Base-by-base conservation (phyloP, 2,329 filamentous ascomycete genomes). In the Alternaria sp. region DNA sequence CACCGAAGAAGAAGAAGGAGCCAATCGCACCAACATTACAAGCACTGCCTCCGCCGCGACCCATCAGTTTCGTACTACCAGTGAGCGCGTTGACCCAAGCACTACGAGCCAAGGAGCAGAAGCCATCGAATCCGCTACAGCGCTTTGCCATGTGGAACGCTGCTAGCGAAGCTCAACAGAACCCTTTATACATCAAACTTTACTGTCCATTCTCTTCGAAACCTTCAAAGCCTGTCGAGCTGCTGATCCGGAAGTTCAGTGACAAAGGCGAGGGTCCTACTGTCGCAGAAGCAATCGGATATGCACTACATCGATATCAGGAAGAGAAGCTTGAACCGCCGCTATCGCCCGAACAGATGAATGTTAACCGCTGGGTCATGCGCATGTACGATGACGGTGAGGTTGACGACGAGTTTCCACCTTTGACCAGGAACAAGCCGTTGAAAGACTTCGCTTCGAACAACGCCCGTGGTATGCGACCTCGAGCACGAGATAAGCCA, bases 351-450 rank as follows among this genome's bases (percentile, higher is more conserved):
- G 87, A 89, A 54, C 92, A 93, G 74, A 83, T 89, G 56, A 93
- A 92, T 70, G 90, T 94, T 70, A 95, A 95, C 74, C 89, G 89
- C 83, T 96, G 91, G 91, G 92, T 89, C 23, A 81, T 96, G 59
- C 87, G 92, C 44, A 93, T 96, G 89, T 91, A 94, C 9, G 88
- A 96, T 74, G 91, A 92, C 59, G 93, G 91, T 52, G 92, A 96
- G 74, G 89, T 95, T 1, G 92, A 96, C 69, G 91, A 93, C 68
- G 93, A 96, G 74, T 96, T 96, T 68, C 91, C 92, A 30, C 89
- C 92, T 0, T 84, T 96, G 44, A 90, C 91, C 61, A 86, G 92
- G 36, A 92, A 88, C 21, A 91, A 91, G 71, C 86, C 89, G 3
- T 84, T 96, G n/a, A 88, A 87, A 6, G 89, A 92, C 19, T 96